phyloP scores from a whole-genome alignment of 2,329 filamentous ascomycete species.

The Tolypocladium capitatum region DNA sequence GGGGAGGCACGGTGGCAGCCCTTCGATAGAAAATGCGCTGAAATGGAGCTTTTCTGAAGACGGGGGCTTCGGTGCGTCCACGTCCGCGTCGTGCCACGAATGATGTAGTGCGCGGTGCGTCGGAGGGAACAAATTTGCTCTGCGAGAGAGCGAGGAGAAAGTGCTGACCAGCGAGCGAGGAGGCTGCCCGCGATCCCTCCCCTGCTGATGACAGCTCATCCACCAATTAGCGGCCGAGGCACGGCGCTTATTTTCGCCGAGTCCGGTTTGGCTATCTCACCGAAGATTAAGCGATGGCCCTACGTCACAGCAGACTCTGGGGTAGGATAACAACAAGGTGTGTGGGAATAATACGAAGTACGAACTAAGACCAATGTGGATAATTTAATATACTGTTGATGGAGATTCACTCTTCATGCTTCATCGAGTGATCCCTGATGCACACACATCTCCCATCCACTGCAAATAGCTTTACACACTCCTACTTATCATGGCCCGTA shows the following conservation, averaged over 20 bases:
- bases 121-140: neutral
- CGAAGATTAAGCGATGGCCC: constrained; percentile 2
- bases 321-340: no score
- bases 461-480: neutral
- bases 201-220: neutral
- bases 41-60: neutral
- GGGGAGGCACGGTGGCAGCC: neutral
- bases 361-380: no score
- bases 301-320: neutral
- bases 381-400: neutral
- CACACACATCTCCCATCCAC: neutral
- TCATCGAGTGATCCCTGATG: no score
- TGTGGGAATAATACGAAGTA: no score
- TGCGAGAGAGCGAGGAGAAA: neutral
- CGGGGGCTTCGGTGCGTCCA: neutral
- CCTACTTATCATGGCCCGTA: neutral
- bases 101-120: neutral
- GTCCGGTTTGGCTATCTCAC: neutral
- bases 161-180: no score
- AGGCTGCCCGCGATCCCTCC: no score
- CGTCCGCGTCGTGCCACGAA: neutral
- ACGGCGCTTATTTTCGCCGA: constrained; percentile 6
- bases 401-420: neutral
- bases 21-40: neutral
- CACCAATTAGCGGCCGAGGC: constrained; percentile 4